Base-by-base conservation (phyloP, 306 rosid genomes). In the Astragalus membranaceus region DNA sequence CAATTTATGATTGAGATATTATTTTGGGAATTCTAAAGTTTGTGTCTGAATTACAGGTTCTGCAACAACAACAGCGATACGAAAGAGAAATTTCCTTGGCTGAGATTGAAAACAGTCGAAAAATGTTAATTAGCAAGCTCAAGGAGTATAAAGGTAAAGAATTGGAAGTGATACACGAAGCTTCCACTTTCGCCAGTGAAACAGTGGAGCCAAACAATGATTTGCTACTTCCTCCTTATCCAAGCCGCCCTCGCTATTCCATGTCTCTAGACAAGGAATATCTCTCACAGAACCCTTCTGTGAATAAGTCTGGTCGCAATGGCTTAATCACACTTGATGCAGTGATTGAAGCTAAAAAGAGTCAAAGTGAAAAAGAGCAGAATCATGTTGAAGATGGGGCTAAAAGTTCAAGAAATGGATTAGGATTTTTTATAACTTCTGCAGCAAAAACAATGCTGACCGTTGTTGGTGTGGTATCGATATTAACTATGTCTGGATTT, bases 161-260 rank as follows among this genome's bases (percentile, higher is more conserved):
- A 42, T 80, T 91, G 87, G 95, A 86, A 68, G 99, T 91, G 52
- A 88, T 94, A 76, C 82, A 74, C 0, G 96, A 91, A 82, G 96
- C 95, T 49, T 88, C 99, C 78, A 84, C 88, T 66, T 94, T 94
- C 83, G 99, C 88, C 12, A 85, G 89, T 43, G 99, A 91, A 80
- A 88, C 95, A 8, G 96, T 94, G 48, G 90, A 88, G 69, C 87
- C 80, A 58, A 87, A 66, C 83, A 85, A 83, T 61, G 95, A 90
- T 81, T 85, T 90, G 39, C 80, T 87, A 50, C 98, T 94, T 68
- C 98, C 98, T 73, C 97, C 97, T 10, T 94, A 94, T 82, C 90
- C 89, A 14, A 85, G 63, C 65, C 92, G 82, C 49, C 88, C 88
- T 72, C 89, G 94, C 0, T 78, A 72, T 69, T 42, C 92, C 13